phyloP scores from a whole-genome alignment of 352 stramenopile species.

The Globisporangium lucens region DNA sequence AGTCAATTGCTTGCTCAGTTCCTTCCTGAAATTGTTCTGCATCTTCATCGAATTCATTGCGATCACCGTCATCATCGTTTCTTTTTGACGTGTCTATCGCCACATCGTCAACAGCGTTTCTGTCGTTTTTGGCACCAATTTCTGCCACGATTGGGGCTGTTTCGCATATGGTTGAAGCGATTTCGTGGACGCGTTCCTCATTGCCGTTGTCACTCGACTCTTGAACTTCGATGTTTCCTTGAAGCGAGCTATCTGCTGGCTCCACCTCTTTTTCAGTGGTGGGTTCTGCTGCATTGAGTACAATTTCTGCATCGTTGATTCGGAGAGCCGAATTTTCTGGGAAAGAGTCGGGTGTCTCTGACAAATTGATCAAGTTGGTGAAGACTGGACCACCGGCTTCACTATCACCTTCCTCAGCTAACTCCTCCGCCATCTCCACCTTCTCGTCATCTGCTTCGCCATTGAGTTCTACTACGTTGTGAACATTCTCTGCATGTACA shows the following conservation, averaged over 20 bases:
- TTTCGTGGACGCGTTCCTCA: not conserved
- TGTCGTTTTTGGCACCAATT: not conserved
- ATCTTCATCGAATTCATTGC: not conserved
- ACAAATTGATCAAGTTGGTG: not conserved
- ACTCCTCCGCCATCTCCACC: not conserved
- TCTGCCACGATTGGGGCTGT: not conserved
- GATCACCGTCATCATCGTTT: not conserved
- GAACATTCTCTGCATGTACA: not conserved
- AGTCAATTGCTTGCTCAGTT: not conserved
- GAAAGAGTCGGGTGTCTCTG: not conserved
- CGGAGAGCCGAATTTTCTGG: not conserved
- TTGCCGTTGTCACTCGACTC: not conserved
- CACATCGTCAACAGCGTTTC: not conserved
- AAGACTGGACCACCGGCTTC: not conserved
- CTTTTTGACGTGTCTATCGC: not conserved
- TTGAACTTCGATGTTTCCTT: no score
- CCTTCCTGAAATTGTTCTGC: not conserved
- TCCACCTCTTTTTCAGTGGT: not conserved
- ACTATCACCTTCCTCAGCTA: not conserved
- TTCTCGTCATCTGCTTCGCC: not conserved
- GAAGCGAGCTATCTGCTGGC: not conserved
- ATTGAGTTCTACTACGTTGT: no score
- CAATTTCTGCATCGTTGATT: not conserved
- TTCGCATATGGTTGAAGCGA: not conserved
- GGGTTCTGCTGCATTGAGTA: not conserved